Base-by-base conservation (phyloP, 1,284 basidiomycete species). In the Marasmius fiardii region DNA sequence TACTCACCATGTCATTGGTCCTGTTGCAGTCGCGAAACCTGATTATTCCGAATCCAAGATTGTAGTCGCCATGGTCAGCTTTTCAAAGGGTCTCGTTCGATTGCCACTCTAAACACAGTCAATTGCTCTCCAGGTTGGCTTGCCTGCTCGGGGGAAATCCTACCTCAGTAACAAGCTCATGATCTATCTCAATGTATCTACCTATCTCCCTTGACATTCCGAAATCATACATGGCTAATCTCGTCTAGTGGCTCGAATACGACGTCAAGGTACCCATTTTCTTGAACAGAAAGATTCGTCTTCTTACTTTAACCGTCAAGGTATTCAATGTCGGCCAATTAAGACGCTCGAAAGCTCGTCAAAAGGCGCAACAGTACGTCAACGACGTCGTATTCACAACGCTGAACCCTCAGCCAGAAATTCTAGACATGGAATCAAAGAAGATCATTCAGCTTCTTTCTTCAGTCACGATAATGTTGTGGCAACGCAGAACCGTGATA, bases 11-110 rank as follows among this genome's bases (percentile, higher is more conserved):
- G 21, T 44, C 3, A 24, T 23, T 23, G 24, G 12, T 33, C 41
- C n/a, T n/a, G n/a, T 8, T 52, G 24, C 61, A 92, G 94, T 96
- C 43, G 90, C 92, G 53, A 97, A 96, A 72, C 96, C 97, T 3
- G 97, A 99, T 68, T 98, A 98, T 65, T 96, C 93, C 3, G 95
- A 98, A 66, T 93, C 93, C 48, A 99, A 99, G 81, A 98, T 99
- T 63, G 95, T 99, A 7, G 85, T 99, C 4, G 96, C 96, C 3
- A 98, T 98, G 93, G 96, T 95, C 63, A 51, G 73, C 61, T 50
- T 23, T 52, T 51, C n/a, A n/a, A n/a, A n/a, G n/a, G n/a, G 50
- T 33, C 12, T 21, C 10, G 35, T 12, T 34, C 34, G 33, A 28
- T 16, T 43, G 20, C 28, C 16, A 33, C 1, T 28, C 37, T 41